Evolutionary conservation across 106 monocot species (phyloP).

Genomic region (Dendrobium huoshanense): DNA sequence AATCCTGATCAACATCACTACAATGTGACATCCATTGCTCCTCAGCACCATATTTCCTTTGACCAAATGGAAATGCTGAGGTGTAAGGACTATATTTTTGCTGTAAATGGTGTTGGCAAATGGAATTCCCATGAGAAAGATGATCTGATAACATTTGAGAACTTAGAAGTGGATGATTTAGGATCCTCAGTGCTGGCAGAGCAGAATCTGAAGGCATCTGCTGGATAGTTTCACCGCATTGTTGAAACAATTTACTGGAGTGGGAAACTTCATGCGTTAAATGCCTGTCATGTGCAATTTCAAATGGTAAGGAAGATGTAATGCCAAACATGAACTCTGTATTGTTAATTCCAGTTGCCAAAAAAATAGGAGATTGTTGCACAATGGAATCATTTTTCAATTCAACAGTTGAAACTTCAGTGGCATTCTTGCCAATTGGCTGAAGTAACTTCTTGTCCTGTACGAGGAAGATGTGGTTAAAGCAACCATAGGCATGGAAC

Average conservation of each 20-base stretch:
- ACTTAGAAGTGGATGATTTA: slow-evolving; percentile 14
- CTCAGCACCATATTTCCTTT: slow-evolving; percentile 28
- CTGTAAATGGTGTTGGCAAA: slow-evolving; percentile 32
- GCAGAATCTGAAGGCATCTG: slow-evolving; percentile 35
- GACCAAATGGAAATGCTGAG: slow-evolving; percentile 31
- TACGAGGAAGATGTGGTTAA: slow-evolving; percentile 7
- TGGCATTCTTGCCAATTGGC: slow-evolving; percentile 31
- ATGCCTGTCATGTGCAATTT: slow-evolving; percentile 48
- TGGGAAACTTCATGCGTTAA: slow-evolving; percentile 36
- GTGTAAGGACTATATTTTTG: slow-evolving; percentile 36
- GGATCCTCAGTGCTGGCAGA: slow-evolving; percentile 35
- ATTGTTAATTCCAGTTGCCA: slow-evolving; percentile 32
- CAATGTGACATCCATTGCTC: slow-evolving; percentile 38
- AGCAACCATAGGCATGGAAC: background rate
- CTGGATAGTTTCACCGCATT: slow-evolving; percentile 31
- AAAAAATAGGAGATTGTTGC: slow-evolving; percentile 40
- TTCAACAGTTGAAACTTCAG: slow-evolving; percentile 21
- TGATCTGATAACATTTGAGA: slow-evolving; percentile 31
- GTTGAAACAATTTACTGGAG: slow-evolving; percentile 45
- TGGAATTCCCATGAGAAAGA: slow-evolving; percentile 38
- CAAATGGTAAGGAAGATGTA: slow-evolving; percentile 34
- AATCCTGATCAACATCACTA: slow-evolving; percentile 34
- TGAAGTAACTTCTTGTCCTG: slow-evolving; percentile 35
- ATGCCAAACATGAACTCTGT: slow-evolving; percentile 19
- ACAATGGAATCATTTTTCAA: slow-evolving; percentile 28